Evolutionary conservation across 2,329 filamentous ascomycete species (phyloP).

Genomic region (Fusarium sp.): DNA sequence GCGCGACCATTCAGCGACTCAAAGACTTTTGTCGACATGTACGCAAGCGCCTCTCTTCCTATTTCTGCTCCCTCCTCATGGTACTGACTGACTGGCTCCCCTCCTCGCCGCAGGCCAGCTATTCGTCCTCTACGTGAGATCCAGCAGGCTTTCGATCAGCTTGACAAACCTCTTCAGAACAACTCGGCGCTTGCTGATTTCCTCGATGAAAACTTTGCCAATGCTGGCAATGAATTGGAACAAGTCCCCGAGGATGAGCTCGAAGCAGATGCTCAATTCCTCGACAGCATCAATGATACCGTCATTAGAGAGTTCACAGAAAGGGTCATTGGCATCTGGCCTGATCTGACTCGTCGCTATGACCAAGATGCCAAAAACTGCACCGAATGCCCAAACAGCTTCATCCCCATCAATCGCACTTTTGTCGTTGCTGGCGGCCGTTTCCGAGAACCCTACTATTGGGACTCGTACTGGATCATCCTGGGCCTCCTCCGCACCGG

Average conservation of each 20-base stretch:
- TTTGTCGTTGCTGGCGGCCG: slow-evolving; percentile 78
- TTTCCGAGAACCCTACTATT: slow-evolving; percentile 76
- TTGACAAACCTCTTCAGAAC: slow-evolving; percentile 69
- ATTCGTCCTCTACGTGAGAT: slow-evolving; percentile 67
- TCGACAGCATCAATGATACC: slow-evolving; percentile 64
- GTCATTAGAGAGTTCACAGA: slow-evolving; percentile 68
- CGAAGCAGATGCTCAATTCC: slow-evolving; percentile 65
- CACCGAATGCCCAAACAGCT: slow-evolving; percentile 68
- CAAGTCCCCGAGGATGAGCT: slow-evolving; percentile 62
- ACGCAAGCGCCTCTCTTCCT: slow-evolving; percentile 40
- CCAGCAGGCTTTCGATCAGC: slow-evolving; percentile 65
- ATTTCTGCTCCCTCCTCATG: slow-evolving; percentile 13
- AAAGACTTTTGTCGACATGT: slow-evolving; percentile 77
- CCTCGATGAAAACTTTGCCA: slow-evolving; percentile 68
- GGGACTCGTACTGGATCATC: slow-evolving; percentile 75
- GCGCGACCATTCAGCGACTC: slow-evolving; percentile 72
- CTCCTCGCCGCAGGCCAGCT: slow-evolving; percentile 59
- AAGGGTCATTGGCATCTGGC: slow-evolving; percentile 75
- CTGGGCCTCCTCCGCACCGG: slow-evolving; percentile 71
- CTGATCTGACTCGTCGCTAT: slow-evolving; percentile 70
- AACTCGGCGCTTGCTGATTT: slow-evolving; percentile 70
- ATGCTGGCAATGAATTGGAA: slow-evolving; percentile 70
- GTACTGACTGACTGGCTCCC: slow-evolving; percentile 16
- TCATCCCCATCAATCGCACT: slow-evolving; percentile 71
- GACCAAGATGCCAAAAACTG: slow-evolving; percentile 61